Evolutionary conservation across 306 rosid species (phyloP).

Genomic region (Prinsepia uniflora): DNA sequence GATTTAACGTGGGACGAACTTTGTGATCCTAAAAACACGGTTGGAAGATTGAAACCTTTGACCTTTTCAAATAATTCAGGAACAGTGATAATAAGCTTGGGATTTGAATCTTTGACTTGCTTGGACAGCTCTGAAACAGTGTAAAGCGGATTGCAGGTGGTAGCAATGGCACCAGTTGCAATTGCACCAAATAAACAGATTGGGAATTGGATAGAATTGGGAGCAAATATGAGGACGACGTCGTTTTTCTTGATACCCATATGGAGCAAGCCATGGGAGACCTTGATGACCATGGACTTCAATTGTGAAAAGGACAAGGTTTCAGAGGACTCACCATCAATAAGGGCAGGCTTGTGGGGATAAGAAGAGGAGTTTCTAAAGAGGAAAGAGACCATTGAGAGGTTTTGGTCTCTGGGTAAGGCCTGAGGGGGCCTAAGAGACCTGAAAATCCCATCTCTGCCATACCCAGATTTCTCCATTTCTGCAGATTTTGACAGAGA

Average conservation of each 20-base stretch:
- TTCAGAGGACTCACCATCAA: slow-evolving; percentile 51
- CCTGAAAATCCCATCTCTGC: slow-evolving; percentile 69
- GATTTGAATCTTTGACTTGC: slow-evolving; percentile 64
- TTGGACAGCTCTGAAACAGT: slow-evolving; percentile 59
- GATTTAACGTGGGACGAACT: slow-evolving; percentile 1
- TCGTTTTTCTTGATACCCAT: slow-evolving; percentile 65
- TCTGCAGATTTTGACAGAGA: slow-evolving; percentile 8
- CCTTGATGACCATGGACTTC: slow-evolving; percentile 39
- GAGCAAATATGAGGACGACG: slow-evolving; percentile 73
- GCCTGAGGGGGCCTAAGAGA: slow-evolving; percentile 55
- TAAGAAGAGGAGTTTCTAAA: slow-evolving; percentile 44
- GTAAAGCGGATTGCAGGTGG: slow-evolving; percentile 72
- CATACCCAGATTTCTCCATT: slow-evolving; percentile 86
- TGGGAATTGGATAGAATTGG: slow-evolving; percentile 56
- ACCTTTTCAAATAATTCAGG: slow-evolving; percentile 60
- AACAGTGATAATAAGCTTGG: slow-evolving; percentile 63
- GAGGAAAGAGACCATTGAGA: slow-evolving; percentile 60
- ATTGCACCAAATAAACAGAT: slow-evolving; percentile 51
- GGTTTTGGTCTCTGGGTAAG: slow-evolving; percentile 44
- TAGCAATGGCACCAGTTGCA: slow-evolving; percentile 64
- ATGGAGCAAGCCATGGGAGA: slow-evolving; percentile 48
- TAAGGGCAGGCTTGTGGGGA: slow-evolving; percentile 54
- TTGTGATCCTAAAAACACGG: slow-evolving; percentile 39
- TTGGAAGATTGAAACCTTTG: slow-evolving; percentile 45
- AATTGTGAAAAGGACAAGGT: slow-evolving; percentile 47